Evolutionary conservation across 345 rosid species (phyloP), one percentile per base, ranked within the genome.

Genomic region (Aethionema arabicum): DNA sequence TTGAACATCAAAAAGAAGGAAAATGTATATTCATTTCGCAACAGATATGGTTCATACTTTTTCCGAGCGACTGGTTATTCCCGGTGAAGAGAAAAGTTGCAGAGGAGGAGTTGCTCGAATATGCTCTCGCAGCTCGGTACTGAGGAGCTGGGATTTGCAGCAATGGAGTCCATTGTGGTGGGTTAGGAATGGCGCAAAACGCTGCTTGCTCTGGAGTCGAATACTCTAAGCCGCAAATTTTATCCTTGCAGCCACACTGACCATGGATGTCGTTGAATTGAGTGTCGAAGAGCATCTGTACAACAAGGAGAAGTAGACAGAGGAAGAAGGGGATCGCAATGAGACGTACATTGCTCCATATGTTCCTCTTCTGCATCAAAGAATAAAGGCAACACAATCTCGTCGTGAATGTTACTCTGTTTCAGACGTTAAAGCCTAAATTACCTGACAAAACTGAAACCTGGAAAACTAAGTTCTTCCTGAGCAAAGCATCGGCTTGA

Each of bases 381-480:
- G 4, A 47, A 36, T 32, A 57, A 31, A 16, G 8, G 9, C 37
- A 51, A 59, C 42, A 29, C 11, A 40, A 7, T 29, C 7, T 39
- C 3, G 36, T 8, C 1, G 11, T 43, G 41, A 13, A n/a, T 2
- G 35, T 29, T 50, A 32, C 41, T 30, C 31, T 69, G 68, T 47
- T 47, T 61, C n/a, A 41, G 73, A 60, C 2, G 15, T 52, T 45
- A 11, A 4, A 36, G n/a, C 3, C 4, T 35, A 35, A 5, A 35
- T 8, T 11, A 42, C 42, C 38, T 48, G 32, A 43, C 47, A 41
- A 43, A 66, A 5, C 5, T 3, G 2, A 56, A 16, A 93, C 99
- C 95, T 93, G 99, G 58, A 68, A 87, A 35, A 82, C 90, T 74
- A 87, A 69, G 76, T 87, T 93, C 86, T 93, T 93, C 30, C 92